Base-by-base conservation (phyloP, 2,329 filamentous ascomycete species). In the Colletotrichum phormii region DNA sequence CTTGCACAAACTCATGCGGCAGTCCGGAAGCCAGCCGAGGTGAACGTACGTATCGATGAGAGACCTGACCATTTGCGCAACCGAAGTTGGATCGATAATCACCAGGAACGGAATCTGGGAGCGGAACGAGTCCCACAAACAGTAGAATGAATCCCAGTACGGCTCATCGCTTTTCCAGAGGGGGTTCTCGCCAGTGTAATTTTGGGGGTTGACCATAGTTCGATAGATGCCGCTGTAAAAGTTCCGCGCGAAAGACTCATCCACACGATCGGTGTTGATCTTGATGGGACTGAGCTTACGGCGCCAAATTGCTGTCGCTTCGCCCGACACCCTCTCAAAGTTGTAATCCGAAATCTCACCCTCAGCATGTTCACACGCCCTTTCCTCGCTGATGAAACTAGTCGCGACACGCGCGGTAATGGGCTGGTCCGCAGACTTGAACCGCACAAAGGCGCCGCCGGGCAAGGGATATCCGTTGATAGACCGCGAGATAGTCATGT, bases 101-200 rank as follows among this genome's bases (percentile, higher is more conserved):
- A 91, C 93, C 35, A 95, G 82, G 24, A 95, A 87, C 0, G 92
- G 92, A 60, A 94, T 88, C 71, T 93, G 91, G 46, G 89, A 91
- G 26, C 92, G 86, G 75, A 92, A 94, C 0, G 88, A 89, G 76
- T 94, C 92, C 92, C 92, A 94, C 5, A 94, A 90, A 75, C 92
- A 94, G 80, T 95, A 95, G 76, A 92, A 94, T 0, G 91, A 93
- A 79, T 94, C 92, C 77, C 92, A 94, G 77, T 94, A 94, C 0
- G 92, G 92, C 78, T 93, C 91, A 2, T 84, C 84, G 54, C 88
- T 91, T 2, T 87, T 75, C 91, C 92, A 94, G 0, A 90, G 78
- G 2, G 91, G 91, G 67, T 94, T 94, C 78, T 94, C 92, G 0
- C 91, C 91, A 0, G 92, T 94, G 76, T 93, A 94, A 76, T 94